Evolutionary conservation across 1,284 basidiomycete species (phyloP).

Genomic region (Pseudozyma pruni): DNA sequence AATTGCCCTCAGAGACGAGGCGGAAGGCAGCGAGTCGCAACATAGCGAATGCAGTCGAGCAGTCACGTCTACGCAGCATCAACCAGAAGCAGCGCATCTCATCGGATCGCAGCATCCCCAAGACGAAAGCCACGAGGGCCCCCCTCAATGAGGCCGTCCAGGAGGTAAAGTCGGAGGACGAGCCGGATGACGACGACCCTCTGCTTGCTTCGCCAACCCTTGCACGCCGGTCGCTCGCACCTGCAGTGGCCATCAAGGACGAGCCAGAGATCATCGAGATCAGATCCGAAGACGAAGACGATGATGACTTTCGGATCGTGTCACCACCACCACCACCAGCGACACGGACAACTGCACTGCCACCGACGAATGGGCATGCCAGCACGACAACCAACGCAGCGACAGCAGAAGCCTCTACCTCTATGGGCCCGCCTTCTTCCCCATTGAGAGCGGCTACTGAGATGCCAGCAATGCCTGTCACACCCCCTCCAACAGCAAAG

Average conservation of each 20-base stretch:
- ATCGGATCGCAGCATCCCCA: background rate
- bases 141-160: background rate
- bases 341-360: background rate
- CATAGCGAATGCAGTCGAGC: constrained; percentile 35
- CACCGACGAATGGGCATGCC: background rate
- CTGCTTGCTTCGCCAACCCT: constrained; percentile 27
- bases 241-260: constrained; percentile 7
- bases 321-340: constrained; percentile 9
- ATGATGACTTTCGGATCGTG: constrained; percentile 32
- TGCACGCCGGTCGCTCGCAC: background rate
- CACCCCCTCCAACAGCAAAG: constrained; percentile 16
- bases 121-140: background rate
- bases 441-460: constrained; percentile 13
- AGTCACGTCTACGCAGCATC: constrained; percentile 28
- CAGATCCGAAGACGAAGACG: constrained; percentile 50
- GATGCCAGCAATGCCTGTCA: background rate
- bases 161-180: constrained; percentile 14
- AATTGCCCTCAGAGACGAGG: constrained; percentile 41
- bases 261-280: constrained; percentile 42
- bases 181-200: constrained; percentile 5
- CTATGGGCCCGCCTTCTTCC: constrained; percentile 6
- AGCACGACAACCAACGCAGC: background rate
- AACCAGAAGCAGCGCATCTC: background rate
- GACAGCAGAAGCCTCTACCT: background rate
- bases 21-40: constrained; percentile 36